Base-by-base conservation (phyloP, 73 alveolate species). In the Paraurostyla sp. region DNA sequence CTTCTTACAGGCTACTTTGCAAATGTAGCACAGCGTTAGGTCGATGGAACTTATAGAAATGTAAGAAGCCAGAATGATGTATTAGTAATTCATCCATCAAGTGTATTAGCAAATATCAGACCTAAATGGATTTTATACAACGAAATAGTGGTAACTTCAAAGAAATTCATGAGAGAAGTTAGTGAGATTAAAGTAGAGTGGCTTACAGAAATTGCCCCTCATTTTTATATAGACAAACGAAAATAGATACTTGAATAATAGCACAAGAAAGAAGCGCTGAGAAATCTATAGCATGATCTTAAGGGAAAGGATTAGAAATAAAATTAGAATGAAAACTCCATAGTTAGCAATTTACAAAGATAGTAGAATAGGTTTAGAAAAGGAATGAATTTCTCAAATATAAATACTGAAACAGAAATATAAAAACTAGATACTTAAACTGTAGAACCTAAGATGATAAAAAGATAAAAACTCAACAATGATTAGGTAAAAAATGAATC, bases 111-210 rank as follows among this genome's bases (percentile, higher is more conserved):
- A 30, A 94, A 95, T 6, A 83, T 90, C 69, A 94, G 92, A 75
- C 99, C 99, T 0, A 91, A 95, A 82, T 98, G 99, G 99, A 95
- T 97, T 0, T 80, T 97, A 0, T 98, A 93, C 83, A 92, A 93
- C 78, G 99, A 97, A 83, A 92, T 98, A 50, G 94, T 97, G 52
- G 94, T 95, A 56, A 83, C 97, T 49, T 88, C 95, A 30, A 97
- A 92, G 50, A 78, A 51, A 41, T 95, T 93, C 81, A 85, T 98
- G 96, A 76, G 97, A 45, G 97, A 96, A 46, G 95, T 86, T 7
- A 92, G 98, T 42, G 99, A 91, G 48, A 94, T 98, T 25, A 98
- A 96, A 60, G 96, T 97, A 16, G 98, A 98, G 57, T 97, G 98
- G 98, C 95, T 98, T 13, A 60, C 92, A 43, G 98, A 96, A 89